Evolutionary conservation across 768 basidiomycete genomes (phyloP), one percentile per base, ranked within the genome.

Genomic region (Gautieria morchelliformis): DNA sequence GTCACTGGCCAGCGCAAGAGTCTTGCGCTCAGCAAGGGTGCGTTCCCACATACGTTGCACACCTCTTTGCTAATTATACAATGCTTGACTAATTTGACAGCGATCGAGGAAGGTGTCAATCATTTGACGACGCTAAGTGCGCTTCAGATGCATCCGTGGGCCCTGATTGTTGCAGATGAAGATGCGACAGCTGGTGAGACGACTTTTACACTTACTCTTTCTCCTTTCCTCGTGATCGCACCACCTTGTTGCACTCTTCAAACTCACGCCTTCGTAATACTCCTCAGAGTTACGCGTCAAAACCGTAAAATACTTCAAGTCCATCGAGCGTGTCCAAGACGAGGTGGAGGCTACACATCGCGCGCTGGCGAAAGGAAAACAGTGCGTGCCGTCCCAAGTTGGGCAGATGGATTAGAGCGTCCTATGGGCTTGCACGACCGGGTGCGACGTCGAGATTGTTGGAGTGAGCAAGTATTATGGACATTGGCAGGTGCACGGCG

Each of bases 241-340:
- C 14, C 35, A 37, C 14, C 35, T 37, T 37, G 10, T 37, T 27
- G 27, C 27, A 27, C 27, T 27, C 27, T 3, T 5, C 27, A 27
- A 27, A 27, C 35, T 37, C 35, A 37, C 35, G 35, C 35, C 35
- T 37, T 37, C 35, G 35, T 9, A 9, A 37, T 37, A 9, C 35
- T 37, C 35, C 35, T 14, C 35, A 37, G 35, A 93, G 67, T 77
- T 93, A 39, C 87, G 83, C 59, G 89, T 93, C 58, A 93, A 92
- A 73, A 92, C 89, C 0, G 89, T 91, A 59, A 89, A 89, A 63
- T 93, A 92, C 72, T 93, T 93, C 75, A 90, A 89, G 66, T 89
- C 87, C 1, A 91, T 93, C 65, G 89, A 93, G 67, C 82, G 79
- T 54, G 89, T 91, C n/a, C 89, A 91, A 64, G 85, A 87, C 41